Evolutionary conservation across 2,329 filamentous ascomycete genomes (phyloP), one percentile per base, ranked within the genome.

Genomic region (Colletotrichum costaricense): DNA sequence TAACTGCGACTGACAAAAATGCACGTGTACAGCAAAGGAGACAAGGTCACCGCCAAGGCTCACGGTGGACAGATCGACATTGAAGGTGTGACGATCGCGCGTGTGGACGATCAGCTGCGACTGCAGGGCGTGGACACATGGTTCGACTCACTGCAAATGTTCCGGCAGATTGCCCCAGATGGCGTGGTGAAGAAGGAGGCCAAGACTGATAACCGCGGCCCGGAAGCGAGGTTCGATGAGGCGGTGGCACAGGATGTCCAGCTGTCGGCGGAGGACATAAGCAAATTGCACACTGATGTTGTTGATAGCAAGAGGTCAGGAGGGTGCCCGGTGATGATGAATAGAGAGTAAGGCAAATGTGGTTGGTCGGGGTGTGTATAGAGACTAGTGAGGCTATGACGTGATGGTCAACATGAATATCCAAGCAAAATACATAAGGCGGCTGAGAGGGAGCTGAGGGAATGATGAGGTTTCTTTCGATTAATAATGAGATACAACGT

Each of bases 141-240:
- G 87, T 92, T 91, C 76, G 91, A 93, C 77, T 89, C 91, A 0
- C 81, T 92, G 78, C 87, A 90, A 54, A 91, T 93, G 90, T 93
- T 93, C 78, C 84, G 89, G 5, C 91, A 93, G 82, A 92, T 93
- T 19, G 73, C 70, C 0, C 70, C 70, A 6, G 57, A 70, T 3
- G 70, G 70, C 11, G 70, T 73, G 3, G 70, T 70, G 1, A 73
- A 49, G 16, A 73, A 73, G 22, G 70, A 73, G 11, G 24, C 70
- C 6, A 59, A 56, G n/a, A 52, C 28, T 5, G 42, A 63, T 3
- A 57, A 46, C 19, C 33, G 58, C 6, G 67, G 63, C 9, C 70
- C 70, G 0, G 70, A 73, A n/a, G 67, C 70, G n/a, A 63, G 67
- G 19, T 52, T 73, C 7, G 70, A 73, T 22, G 59, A 57, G 5